phyloP scores from a whole-genome alignment of 768 basidiomycete species.

The Sutorius australiensis region DNA sequence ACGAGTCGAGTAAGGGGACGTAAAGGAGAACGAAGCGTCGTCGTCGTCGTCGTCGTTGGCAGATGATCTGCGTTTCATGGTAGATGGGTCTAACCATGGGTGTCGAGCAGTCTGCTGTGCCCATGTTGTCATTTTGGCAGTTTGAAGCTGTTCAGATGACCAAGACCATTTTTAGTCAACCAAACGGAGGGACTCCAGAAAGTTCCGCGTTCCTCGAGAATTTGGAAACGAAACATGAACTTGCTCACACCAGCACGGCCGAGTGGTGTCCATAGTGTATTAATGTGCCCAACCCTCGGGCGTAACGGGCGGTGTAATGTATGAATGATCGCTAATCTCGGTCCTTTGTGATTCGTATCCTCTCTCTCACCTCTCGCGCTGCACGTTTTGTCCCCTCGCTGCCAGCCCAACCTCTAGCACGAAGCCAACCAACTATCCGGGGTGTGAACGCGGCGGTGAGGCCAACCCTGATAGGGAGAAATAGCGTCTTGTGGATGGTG shows the following conservation, averaged over 20 bases:
- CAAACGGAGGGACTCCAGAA: slow-evolving; percentile 4
- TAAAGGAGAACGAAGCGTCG: slow-evolving; percentile 4
- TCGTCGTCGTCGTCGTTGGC: slow-evolving; percentile 19
- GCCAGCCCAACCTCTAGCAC: slow-evolving; percentile 78
- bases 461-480: slow-evolving; percentile 85
- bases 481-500: slow-evolving; percentile 91
- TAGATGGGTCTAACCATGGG: slow-evolving; percentile 42
- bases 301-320: slow-evolving; percentile 9
- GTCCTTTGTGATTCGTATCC: slow-evolving; percentile 24
- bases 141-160: not conserved
- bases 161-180: not conserved
- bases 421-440: slow-evolving; percentile 79
- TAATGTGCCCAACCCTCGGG: not conserved
- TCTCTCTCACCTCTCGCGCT: slow-evolving; percentile 41
- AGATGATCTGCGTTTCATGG: slow-evolving; percentile 39
- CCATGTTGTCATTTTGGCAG: slow-evolving; percentile 31
- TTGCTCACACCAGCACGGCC: not conserved
- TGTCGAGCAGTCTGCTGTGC: slow-evolving; percentile 33
- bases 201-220: slow-evolving; percentile 2
- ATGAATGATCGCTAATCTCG: slow-evolving; percentile 16
- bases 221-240: not conserved
- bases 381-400: slow-evolving; percentile 66
- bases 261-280: not conserved
- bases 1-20: slow-evolving; percentile 35
- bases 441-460: slow-evolving; percentile 86